A percentile compares a stretch with the other conserved stretches of the same genome.
These are phyloP conservation scores for Gleditsia sinensis DNA, from an alignment of 306 rosid genomes.

Conservation along the genomic window DNA sequence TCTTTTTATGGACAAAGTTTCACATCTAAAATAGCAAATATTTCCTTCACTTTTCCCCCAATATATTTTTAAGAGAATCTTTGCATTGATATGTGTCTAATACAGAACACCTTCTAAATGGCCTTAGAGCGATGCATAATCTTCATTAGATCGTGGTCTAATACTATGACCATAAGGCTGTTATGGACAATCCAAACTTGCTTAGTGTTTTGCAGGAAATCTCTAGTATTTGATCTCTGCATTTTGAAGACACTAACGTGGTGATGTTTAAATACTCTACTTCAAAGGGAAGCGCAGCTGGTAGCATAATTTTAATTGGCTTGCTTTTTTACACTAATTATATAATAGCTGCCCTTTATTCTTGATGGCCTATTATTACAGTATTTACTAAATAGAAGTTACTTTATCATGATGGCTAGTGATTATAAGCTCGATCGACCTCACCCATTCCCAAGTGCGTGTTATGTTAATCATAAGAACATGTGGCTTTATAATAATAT, in stretches of 20 bases:
- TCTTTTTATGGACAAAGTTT: slow-evolving; percentile 22
- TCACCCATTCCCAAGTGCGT: slow-evolving; percentile 53
- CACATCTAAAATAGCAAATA: slow-evolving; percentile 16
- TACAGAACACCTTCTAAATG: not conserved
- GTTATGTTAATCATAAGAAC: slow-evolving; percentile 61
- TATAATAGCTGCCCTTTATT: slow-evolving; percentile 20
- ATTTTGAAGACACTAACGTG: slow-evolving; percentile 21
- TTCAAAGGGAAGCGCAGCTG: not conserved
- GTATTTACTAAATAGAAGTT: slow-evolving; percentile 11
- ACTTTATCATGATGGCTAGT: slow-evolving; percentile 49
- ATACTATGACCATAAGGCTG: slow-evolving; percentile 16
- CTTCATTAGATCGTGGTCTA: slow-evolving; percentile 8
- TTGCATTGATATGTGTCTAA: slow-evolving; percentile 18
- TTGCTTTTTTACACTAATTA: slow-evolving; percentile 10
- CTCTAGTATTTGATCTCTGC: not conserved
- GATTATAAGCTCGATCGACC: slow-evolving; percentile 50
- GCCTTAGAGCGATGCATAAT: not conserved
- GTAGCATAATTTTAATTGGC: slow-evolving; percentile 13
- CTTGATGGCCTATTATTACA: slow-evolving; percentile 18
- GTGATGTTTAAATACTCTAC: slow-evolving; percentile 23
- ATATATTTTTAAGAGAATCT: slow-evolving; percentile 19
- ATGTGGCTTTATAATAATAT: slow-evolving; percentile 49
- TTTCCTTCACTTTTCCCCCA: slow-evolving; percentile 18
- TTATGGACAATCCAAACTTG: slow-evolving; percentile 8
- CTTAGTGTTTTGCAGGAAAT: not conserved